Evolutionary conservation across 129 eudicot species (phyloP), one percentile per base, ranked within the genome.

Genomic region (Chrysanthemum seticuspe): DNA sequence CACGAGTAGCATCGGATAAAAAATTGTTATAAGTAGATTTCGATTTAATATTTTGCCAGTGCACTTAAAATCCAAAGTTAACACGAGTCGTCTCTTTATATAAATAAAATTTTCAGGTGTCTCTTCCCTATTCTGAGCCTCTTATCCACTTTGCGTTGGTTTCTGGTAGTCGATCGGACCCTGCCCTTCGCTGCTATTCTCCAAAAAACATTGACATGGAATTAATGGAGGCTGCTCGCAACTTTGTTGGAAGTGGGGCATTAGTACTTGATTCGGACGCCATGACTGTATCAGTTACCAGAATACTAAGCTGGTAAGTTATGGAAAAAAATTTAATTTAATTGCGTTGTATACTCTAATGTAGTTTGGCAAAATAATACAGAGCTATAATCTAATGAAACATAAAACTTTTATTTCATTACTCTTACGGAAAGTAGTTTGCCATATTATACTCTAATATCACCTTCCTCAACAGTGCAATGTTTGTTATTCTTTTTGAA

Each of bases 131-230:
- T 67, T 71, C 83, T 0, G 96, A 89, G 83, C 91, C 96, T 71
- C 91, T 89, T 48, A 73, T 86, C 57, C 89, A 89, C 82, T 86
- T 89, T 62, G 83, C 91, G 5, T 68, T 89, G 67, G 96, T 82
- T 63, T 73, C 74, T 52, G 96, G 96, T 12, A 81, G 79, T 31
- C 84, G 86, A 77, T 89, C 91, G 44, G 86, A 85, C 19, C 96
- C 91, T 75, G 80, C 91, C 67, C 87, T 89, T 8, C 76, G 87
- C 60, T 89, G 96, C 84, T 89, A 89, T 80, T 89, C 96, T 16
- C 86, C 96, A 13, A 80, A 82, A 23, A 75, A 80, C 53, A 78
- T 89, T 52, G 91, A 89, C 67, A 67, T 64, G 76, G 96, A 89
- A 60, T 76, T 89, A 78, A 65, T 57, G 78, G 84, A 89, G 55